Base-by-base conservation (phyloP, 176 grass and related monocot genomes). In the Carex myosuroides region DNA sequence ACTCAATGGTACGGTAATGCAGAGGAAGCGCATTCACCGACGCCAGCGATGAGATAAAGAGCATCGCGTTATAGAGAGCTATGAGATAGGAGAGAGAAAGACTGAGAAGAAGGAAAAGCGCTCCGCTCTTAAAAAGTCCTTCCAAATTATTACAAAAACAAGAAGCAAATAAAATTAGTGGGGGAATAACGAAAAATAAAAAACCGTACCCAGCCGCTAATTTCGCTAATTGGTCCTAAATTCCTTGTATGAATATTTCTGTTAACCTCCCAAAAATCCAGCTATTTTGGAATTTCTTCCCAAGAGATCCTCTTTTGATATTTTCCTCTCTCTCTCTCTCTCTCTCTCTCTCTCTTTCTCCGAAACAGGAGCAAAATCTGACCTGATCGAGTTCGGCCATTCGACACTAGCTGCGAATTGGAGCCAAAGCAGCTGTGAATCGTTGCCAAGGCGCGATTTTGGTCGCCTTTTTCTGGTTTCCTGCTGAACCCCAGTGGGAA, bases 171-270 rank as follows among this genome's bases (percentile, higher is more conserved):
- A 70, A 67, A 17, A 16, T 35, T 67, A 17, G 65, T 42, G 37
- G 77, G 50, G 56, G 32, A 5, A 53, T 24, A 62, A 62, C 33
- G 54, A 60, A 81, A 80, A 63, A 81, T 13, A 80, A 37, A 30
- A 58, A 80, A 52, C 17, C 24, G 77, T 78, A 60, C 13, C 33
- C 17, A 81, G 29, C 55, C 57, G 78, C 17, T 58, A 81, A 81
- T 81, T 44, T 81, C 55, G 78, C 26, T 29, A 39, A 30, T n/a
- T 61, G 57, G 44, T 52, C 61, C 62, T 83, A 11, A 69, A 83
- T 83, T 83, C 78, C 81, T 54, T 81, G 79, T 81, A 65, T 60
- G 54, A 81, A 82, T 82, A 37, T 82, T 82, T 82, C 60, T 55
- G 30, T 24, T 44, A 81, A 81, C 41, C 57, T 64, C 80, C 20